A percentile compares a stretch with the other conserved stretches of the same genome.
Evolutionary conservation across 2,329 filamentous ascomycete genomes (phyloP).

Genomic region (Sporothrix curviconia): DNA sequence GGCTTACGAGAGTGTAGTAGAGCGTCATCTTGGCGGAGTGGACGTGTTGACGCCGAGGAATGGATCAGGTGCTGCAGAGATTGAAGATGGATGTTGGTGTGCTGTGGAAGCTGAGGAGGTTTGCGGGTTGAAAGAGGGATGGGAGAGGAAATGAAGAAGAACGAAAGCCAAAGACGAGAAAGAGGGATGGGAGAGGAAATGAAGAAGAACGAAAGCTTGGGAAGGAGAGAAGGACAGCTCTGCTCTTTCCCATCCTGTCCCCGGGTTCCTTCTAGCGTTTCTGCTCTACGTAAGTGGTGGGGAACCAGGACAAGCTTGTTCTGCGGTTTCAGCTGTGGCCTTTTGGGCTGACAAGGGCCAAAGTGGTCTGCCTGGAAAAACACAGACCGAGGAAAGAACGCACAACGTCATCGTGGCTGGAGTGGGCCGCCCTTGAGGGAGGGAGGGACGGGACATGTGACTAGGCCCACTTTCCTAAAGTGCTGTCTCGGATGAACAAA

Average conservation of each 20-base stretch:
- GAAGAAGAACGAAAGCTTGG: neutral
- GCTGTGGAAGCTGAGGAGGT: too few species aligned
- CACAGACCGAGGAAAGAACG: neutral
- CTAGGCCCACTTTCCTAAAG: neutral
- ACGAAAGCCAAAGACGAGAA: neutral
- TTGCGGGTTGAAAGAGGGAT: too few species aligned
- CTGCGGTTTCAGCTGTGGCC: neutral
- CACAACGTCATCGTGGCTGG: constrained; percentile 12
- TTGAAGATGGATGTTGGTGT: too few species aligned
- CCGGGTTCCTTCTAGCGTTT: too few species aligned
- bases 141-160: neutral
- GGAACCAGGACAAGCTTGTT: neutral
- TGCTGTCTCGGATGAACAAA: neutral
- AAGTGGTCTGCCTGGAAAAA: neutral
- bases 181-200: neutral
- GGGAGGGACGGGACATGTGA: neutral
- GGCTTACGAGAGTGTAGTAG: constrained; percentile 46
- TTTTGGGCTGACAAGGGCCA: neutral
- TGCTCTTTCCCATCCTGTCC: neutral
- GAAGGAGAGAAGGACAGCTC: constrained; percentile 1
- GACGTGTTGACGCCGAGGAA: too few species aligned
- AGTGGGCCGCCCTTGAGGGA: neutral
- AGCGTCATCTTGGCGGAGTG: constrained; percentile 54
- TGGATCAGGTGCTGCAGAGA: too few species aligned
- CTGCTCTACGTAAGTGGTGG: constrained; percentile 3